Evolutionary conservation across 176 grass and related monocot genomes (phyloP).

Genomic region (Poa pratensis): DNA sequence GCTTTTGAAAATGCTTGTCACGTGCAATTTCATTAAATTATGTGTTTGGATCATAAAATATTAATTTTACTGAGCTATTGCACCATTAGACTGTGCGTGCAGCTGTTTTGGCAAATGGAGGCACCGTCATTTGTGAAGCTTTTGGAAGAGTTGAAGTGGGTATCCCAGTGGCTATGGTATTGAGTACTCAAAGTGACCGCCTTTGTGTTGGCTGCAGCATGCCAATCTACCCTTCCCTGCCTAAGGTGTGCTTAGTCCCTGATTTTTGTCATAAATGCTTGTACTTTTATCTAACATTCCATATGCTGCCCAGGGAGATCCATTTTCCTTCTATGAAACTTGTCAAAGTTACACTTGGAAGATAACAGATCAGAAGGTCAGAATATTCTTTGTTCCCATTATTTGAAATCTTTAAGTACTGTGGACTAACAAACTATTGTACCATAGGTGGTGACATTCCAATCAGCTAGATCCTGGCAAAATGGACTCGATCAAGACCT

Average conservation of each 20-base stretch:
- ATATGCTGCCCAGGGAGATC: conserved; percentile 72
- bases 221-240: conserved; percentile 81
- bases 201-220: conserved; percentile 92
- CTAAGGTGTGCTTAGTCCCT: conserved; percentile 55
- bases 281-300: conserved; percentile 33
- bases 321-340: conserved; percentile 89
- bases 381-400: conserved; percentile 38
- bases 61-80: conserved; percentile 43
- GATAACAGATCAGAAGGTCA: conserved; percentile 78
- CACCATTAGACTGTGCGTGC: conserved; percentile 79
- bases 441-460: conserved; percentile 67
- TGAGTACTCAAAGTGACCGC: conserved; percentile 81
- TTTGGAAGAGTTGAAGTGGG: conserved; percentile 88
- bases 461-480: conserved; percentile 54
- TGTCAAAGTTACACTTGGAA: conserved; percentile 93
- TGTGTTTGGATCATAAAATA: conserved; percentile 1
- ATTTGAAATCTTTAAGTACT: conserved; percentile 6
- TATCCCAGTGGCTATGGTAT: conserved; percentile 70
- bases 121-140: conserved; percentile 83
- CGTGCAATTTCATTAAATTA: conserved; percentile 1
- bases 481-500: conserved; percentile 44
- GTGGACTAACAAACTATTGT: conserved; percentile 44
- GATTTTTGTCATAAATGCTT: conserved; percentile 24
- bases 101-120: conserved; percentile 68
- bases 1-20: conserved; percentile 29